Evolutionary conservation across 306 rosid species (phyloP).

Genomic region (Casuarina glauca): DNA sequence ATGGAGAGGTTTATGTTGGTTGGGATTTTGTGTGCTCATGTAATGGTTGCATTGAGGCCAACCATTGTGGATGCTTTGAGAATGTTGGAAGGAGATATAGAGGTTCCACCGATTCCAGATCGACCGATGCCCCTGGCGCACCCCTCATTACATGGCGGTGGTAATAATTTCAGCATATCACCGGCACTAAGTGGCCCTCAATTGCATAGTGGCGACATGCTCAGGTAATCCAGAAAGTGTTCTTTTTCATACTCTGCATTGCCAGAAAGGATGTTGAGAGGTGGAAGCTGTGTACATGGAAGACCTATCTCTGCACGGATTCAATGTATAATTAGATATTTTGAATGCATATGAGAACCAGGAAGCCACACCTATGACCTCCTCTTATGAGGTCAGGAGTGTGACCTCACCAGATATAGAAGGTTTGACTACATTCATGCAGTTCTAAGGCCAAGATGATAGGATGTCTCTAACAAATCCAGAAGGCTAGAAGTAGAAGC

Average conservation of each 20-base stretch:
- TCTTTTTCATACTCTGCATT: conserved; percentile 6
- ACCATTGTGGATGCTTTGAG: conserved; percentile 83
- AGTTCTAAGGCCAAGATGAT: conserved; percentile 24
- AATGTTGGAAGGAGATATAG: conserved; percentile 95
- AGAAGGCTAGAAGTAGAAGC: conserved; percentile 1
- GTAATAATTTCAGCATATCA: conserved; percentile 69
- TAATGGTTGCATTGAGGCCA: conserved; percentile 95
- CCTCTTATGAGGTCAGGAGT: neutral
- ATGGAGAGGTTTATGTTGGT: conserved; percentile 88
- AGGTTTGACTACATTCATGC: too few relatives aligned
- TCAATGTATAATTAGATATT: conserved; percentile 19
- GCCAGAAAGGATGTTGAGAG: conserved; percentile 12
- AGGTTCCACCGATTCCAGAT: conserved; percentile 85
- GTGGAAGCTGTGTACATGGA: conserved; percentile 30
- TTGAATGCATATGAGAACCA: conserved; percentile 17
- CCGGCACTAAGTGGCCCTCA: conserved; percentile 72
- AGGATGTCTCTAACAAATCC: conserved; percentile 10
- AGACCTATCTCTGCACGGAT: conserved; percentile 13
- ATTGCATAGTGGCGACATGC: conserved; percentile 72
- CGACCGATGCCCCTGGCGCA: conserved; percentile 96
- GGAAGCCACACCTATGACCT: conserved; percentile 3
- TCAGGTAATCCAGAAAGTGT: conserved; percentile 57
- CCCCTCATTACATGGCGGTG: conserved; percentile 47
- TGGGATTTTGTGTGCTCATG: conserved; percentile 90
- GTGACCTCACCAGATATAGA: neutral